Evolutionary conservation across 345 rosid species (phyloP).

Genomic region (Rhodomyrtus tomentosa): DNA sequence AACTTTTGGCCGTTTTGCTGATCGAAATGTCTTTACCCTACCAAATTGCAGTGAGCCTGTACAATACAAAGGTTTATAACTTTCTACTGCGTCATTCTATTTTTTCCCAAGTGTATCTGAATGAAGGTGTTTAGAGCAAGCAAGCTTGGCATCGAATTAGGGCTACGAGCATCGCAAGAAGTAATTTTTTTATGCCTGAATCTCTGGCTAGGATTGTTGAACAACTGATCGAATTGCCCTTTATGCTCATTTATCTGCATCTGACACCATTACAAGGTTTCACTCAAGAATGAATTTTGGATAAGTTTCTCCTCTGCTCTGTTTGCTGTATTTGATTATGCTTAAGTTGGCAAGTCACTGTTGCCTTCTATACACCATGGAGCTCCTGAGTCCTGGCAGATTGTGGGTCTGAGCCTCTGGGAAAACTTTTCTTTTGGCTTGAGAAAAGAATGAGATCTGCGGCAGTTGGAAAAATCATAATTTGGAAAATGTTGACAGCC

Average conservation of each 20-base stretch:
- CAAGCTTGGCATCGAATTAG: neutral
- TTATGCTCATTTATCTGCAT: neutral
- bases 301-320: neutral
- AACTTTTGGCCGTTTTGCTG: neutral
- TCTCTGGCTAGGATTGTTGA: neutral
- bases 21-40: neutral
- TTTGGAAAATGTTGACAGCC: neutral
- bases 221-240: neutral
- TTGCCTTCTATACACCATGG: neutral
- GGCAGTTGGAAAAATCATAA: neutral
- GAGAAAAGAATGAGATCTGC: neutral
- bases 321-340: neutral
- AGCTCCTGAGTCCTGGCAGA: neutral
- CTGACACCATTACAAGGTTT: neutral
- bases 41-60: neutral
- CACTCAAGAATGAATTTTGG: neutral
- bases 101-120: neutral
- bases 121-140: neutral
- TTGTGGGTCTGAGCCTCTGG: neutral
- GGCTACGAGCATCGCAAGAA: neutral
- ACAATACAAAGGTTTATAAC: neutral
- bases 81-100: neutral
- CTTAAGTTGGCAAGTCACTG: neutral
- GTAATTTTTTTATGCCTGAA: neutral
- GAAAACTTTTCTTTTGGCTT: neutral